Base-by-base conservation (phyloP, 441 rosid genomes). In the Pelargonium fulgidum region DNA sequence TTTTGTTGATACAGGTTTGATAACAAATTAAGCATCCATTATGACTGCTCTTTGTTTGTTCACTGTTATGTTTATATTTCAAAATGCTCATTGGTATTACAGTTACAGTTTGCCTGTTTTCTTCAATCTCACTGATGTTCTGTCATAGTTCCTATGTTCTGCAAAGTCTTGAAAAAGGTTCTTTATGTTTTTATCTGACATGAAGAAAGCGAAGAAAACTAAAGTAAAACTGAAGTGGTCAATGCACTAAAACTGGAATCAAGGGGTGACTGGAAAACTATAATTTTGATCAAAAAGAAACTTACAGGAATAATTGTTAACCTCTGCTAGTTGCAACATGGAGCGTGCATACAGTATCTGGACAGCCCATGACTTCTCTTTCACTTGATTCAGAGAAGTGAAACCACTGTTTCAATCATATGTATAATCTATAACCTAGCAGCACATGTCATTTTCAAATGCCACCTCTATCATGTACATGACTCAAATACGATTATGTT, bases 1-100 rank as follows among this genome's bases (percentile, higher is more conserved):
- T 68, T 93, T 93, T 73, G 99, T 91, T 64, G 99, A 93, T 75
- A 82, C 99, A 81, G 96, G 99, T 93, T 66, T 69, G 76, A 69
- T 65, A 54, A 71, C 62, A 48, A 29, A 29, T 29, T 29, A 2
- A 29, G 33, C 33, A 29, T 29, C 33, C 33, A 29, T 29, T 52
- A n/a, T 52, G 58, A 52, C 8, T 52, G 17, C 58, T 52, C 14
- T 33, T 33, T 33, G 16, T 52, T 52, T 52, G 58, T 13, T 52
- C 58, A 5, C 17, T 20, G 2, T 52, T n/a, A 17, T 52, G 59
- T 19, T 52, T 52, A 14, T 52, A 52, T 52, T 14, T 14, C 59
- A 52, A 14, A 52, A 52, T 52, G 16, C 16, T 52, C 58, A 52
- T 14, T n/a, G 58, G 16, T 52, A 16, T 52, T 52, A 13, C 16